Percentiles rank a stretch among this genome's conserved stretches.
phyloP scores from a whole-genome alignment of 495 filamentous ascomycete genomes.

The Penicillium subrubescens region DNA sequence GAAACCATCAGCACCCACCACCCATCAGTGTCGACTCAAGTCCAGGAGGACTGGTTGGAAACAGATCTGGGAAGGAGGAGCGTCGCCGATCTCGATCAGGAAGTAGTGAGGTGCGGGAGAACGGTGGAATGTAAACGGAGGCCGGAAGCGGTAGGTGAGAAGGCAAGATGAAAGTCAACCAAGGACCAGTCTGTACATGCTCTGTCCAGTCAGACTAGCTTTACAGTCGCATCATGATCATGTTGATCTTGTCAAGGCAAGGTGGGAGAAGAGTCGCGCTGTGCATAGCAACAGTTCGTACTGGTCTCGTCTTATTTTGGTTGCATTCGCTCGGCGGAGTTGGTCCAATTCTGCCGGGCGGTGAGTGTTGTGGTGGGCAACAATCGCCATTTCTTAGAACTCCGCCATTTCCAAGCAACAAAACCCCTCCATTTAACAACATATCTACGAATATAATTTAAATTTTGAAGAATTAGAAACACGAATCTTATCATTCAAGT shows the following conservation, averaged over 20 bases:
- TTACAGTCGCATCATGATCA: conserved; percentile 19
- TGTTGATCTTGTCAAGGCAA: not conserved
- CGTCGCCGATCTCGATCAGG: conserved; percentile 14
- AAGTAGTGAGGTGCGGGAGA: conserved; percentile 11
- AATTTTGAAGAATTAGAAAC: too few species aligned
- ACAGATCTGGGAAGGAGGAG: conserved; percentile 9
- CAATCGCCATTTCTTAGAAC: conserved; percentile 16
- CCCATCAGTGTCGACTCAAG: not conserved
- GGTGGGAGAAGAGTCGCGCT: conserved; percentile 1
- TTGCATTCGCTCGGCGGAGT: conserved; percentile 21
- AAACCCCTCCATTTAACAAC: not conserved
- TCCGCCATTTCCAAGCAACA: not conserved
- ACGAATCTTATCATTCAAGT: too few species aligned
- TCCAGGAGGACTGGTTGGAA: not conserved
- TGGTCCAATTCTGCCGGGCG: conserved; percentile 31
- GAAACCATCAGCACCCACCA: not conserved
- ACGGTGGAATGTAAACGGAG: conserved; percentile 31
- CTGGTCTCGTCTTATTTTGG: conserved; percentile 25
- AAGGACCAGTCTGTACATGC: conserved; percentile 9
- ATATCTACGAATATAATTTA: not conserved
- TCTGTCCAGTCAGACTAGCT: conserved; percentile 12
- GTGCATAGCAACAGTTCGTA: conserved; percentile 1
- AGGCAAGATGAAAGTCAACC: not conserved
- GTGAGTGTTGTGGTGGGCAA: conserved; percentile 33
- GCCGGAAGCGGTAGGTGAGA: conserved; percentile 26